These are phyloP conservation scores for Cichorium intybus DNA, from an alignment of 140 eudicot genomes.

Conservation along the genomic window DNA sequence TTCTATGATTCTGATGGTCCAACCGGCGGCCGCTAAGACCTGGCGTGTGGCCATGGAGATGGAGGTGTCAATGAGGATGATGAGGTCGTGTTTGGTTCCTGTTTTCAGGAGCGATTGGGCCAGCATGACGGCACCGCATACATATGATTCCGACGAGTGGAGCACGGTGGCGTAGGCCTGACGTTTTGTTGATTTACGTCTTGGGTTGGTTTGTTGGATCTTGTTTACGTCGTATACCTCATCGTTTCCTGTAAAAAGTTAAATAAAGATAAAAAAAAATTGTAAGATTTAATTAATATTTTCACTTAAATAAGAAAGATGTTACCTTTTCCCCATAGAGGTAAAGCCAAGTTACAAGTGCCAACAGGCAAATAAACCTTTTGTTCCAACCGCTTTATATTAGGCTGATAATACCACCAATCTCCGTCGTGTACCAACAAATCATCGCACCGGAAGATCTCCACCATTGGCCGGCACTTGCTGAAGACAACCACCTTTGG, in stretches of 20 bases:
- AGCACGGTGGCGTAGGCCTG: constrained; percentile 90
- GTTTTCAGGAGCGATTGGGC: constrained; percentile 74
- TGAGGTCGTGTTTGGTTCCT: constrained; percentile 65
- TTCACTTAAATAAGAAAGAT: neutral
- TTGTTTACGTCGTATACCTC: constrained; percentile 56
- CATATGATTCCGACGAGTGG: constrained; percentile 81
- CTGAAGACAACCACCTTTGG: constrained; percentile 70
- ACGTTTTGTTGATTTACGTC: constrained; percentile 22
- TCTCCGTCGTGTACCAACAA: constrained; percentile 69
- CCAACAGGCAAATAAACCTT: constrained; percentile 81
- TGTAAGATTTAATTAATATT: neutral
- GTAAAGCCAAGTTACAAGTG: constrained; percentile 74
- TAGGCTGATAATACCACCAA: constrained; percentile 82
- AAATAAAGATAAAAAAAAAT: neutral
- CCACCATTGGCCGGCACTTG: constrained; percentile 83
- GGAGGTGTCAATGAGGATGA: constrained; percentile 73
- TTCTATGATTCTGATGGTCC: constrained; percentile 73
- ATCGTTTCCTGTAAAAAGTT: constrained; percentile 46
- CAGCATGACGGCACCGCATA: constrained; percentile 81
- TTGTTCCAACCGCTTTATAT: constrained; percentile 50
- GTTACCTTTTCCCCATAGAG: constrained; percentile 88
- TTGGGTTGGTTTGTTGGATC: constrained; percentile 21
- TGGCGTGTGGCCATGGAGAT: constrained; percentile 50
- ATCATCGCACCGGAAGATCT: constrained; percentile 77
- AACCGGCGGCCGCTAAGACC: constrained; percentile 69